Evolutionary conservation across 2,329 filamentous ascomycete genomes (phyloP), one percentile per base, ranked within the genome.

Genomic region (Neodidymelliopsis sp.): DNA sequence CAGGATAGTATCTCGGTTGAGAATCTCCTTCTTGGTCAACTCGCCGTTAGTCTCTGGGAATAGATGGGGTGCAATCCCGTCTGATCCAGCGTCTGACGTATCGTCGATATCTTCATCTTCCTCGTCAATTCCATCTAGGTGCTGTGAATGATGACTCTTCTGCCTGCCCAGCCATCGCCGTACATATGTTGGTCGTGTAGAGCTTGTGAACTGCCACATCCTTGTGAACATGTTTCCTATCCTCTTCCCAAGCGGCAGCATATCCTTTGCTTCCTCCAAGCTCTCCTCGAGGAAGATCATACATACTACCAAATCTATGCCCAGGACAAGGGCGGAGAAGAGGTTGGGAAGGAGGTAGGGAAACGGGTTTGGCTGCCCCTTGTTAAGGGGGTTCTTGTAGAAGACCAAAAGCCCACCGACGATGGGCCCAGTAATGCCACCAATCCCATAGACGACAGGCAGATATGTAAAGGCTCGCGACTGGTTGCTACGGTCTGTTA

Each of bases 401-500:
- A 86, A 83, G 0, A 96, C 89, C 44, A 97, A 75, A 29, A 97
- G 71, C 0, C 94, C 94, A 11, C 94, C 94, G n/a, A 97, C 75
- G 1, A 95, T 85, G 0, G 94, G 94, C 0, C 94, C 94, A 0
- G 92, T 94, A 53, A 99, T 96, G 31, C 90, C 90, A 13, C 94
- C 94, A 24, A 99, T 79, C 4, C 93, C 93, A 73, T 99, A 99
- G n/a, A 97, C 87, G 28, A 97, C 88, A 0, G 94, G 94, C 30
- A 99, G 78, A 76, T 96, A 99, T 2, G 90, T 94, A 65, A 99
- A 99, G 0, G 91, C 94, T 42, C 84, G 83, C 66, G 90, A 94
- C 79, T 99, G 94, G 71, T 99, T 99, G 56, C 88, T 94, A 44
- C 91, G 85, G 69, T 97, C 92, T 2, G 94, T 99, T 41, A 99